phyloP scores from a whole-genome alignment of 768 basidiomycete species.

The Lentinula edodes region DNA sequence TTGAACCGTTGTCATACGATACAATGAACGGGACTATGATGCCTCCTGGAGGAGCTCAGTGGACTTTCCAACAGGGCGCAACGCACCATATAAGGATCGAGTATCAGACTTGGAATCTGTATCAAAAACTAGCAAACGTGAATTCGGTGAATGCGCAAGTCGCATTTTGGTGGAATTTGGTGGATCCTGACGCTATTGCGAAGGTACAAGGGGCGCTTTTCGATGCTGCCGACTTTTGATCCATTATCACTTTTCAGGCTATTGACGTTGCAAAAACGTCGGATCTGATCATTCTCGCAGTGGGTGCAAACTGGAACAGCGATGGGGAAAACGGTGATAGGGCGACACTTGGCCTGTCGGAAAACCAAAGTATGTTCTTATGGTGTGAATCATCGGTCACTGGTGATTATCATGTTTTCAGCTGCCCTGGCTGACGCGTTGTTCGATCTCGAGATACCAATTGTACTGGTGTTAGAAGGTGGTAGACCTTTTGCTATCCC shows the following conservation, averaged over 20 bases:
- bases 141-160: slow-evolving; percentile 19
- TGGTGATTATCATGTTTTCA: neutral
- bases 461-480: slow-evolving; percentile 18
- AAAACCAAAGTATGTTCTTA: slow-evolving; percentile 15
- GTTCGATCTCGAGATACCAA: slow-evolving; percentile 17
- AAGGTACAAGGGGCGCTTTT: neutral
- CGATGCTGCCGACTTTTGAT: neutral
- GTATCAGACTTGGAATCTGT: slow-evolving; percentile 16
- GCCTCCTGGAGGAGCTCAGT: slow-evolving; percentile 16
- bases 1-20: slow-evolving; percentile 9
- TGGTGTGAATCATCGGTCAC: neutral
- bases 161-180: slow-evolving; percentile 20
- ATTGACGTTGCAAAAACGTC: slow-evolving; percentile 17
- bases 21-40: slow-evolving; percentile 12
- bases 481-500: slow-evolving; percentile 22
- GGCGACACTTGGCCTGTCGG: slow-evolving; percentile 18
- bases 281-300: slow-evolving; percentile 18
- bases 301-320: slow-evolving; percentile 22
- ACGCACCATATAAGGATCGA: slow-evolving; percentile 16
- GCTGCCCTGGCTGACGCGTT: slow-evolving; percentile 19
- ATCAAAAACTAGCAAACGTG: slow-evolving; percentile 16
- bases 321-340: slow-evolving; percentile 21
- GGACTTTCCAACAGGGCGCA: slow-evolving; percentile 13
- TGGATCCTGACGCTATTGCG: slow-evolving; percentile 9
- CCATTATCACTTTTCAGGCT: slow-evolving; percentile 10